Evolutionary conservation across 164 flowering plant species (phyloP), one percentile per base, ranked within the genome.

Genomic region (Magnolia kwangsiensis): DNA sequence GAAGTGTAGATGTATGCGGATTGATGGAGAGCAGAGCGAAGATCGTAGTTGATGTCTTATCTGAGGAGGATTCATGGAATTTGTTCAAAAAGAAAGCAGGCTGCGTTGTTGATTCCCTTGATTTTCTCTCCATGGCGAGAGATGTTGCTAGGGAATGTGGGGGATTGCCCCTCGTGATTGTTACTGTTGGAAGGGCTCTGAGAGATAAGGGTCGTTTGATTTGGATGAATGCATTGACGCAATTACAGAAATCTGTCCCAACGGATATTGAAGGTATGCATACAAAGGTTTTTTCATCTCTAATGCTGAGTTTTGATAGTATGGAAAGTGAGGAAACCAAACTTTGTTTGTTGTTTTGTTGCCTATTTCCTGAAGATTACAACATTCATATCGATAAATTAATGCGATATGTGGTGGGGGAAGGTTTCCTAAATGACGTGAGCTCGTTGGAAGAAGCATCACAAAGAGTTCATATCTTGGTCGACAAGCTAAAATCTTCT

Each of bases 311-410:
- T 69, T 81, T 31, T 31, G 77, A 81, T 13, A 50, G 63, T n/a
- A 45, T 81, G 23, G 75, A 72, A 29, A 61, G 64, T 14, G 77
- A 81, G n/a, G 79, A 78, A 67, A 61, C 73, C 5, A 78, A 79
- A 50, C 3, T 59, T 3, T 74, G 55, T 11, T 76, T 81, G 69
- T 51, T 79, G 37, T 72, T 76, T 8, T 81, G 81, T 76, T 78
- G 70, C 50, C 29, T 81, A 49, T 76, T 78, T 70, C 79, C 75
- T 14, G 67, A 27, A 1, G 66, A 80, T 27, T 51, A 76, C 21
- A 59, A 63, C 3, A 73, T 76, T 73, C 21, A 19, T 13, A 14
- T 76, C 31, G 67, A 79, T 24, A 18, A 18, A 5, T 18, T 76
- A 31, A 58, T 63, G 9, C 61, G 11, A 23, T 80, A 76, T 68